Base-by-base conservation (phyloP, 73 alveolate genomes). In the Effrenium voratum region DNA sequence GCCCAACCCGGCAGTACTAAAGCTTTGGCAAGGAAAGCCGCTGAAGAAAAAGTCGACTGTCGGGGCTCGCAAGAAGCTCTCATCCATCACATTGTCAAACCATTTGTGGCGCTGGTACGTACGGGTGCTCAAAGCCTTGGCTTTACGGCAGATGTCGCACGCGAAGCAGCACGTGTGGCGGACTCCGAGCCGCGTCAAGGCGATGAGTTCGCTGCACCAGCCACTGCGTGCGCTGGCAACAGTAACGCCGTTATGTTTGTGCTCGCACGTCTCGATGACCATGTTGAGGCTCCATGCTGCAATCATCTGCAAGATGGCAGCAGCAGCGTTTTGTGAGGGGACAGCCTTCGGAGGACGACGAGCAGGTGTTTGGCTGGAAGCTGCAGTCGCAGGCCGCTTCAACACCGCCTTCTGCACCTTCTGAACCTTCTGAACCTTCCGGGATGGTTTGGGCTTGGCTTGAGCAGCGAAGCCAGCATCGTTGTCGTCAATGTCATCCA, bases 11-110 rank as follows among this genome's bases (percentile, higher is more conserved):
- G 66, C 88, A 22, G 19, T 30, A 38, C 88, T 77, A 45, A 77
- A 77, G 15, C 66, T 59, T 63, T 77, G 88, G 63, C 88, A 77
- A 5, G 88, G 88, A 28, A 77, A 77, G 63, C 88, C 88, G 0
- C 43, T 63, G 43, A 40, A 5, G 40, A 77, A 77, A 5, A 77
- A 38, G 41, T 77, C 66, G 26, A 44, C 44, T 6, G 40, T 38
- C 15, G 88, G 66, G 15, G 88, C n/a, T 16, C 28, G 0, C 43
- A 41, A 30, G 63, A 77, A 77, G 43, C 13, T 34, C 5, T 45
- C 66, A 13, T 44, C 15, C 66, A 41, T 32, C 3, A 28, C 15
- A 44, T 77, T 38, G 5, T 77, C 66, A 45, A 19, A 77, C 19
- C 19, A 44, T 13, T 4, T 36, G 66, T 43, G 63, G 88, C 41